These are phyloP conservation scores for Vitis labrusca DNA, from an alignment of 164 flowering plant species.

Conservation along the genomic window DNA sequence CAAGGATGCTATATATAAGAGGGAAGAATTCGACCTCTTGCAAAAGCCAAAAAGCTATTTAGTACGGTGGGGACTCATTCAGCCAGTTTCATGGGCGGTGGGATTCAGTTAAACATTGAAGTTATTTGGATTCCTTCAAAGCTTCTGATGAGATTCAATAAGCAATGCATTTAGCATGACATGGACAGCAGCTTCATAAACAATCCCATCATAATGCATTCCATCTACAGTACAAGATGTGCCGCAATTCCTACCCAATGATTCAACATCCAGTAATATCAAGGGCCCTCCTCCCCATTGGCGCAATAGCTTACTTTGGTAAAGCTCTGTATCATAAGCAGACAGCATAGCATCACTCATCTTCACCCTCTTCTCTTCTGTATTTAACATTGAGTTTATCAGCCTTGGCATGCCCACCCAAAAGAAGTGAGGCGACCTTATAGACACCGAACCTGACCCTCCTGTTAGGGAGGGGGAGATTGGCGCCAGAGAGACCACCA, in stretches of 20 bases:
- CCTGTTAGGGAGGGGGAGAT: conserved; percentile 30
- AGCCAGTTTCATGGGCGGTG: too few species aligned
- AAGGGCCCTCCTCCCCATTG: conserved; percentile 77
- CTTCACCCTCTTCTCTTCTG: conserved; percentile 70
- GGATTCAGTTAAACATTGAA: too few species aligned
- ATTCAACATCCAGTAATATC: conserved; percentile 57
- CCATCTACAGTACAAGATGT: conserved; percentile 78
- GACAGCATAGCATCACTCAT: conserved; percentile 46
- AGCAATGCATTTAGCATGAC: conserved; percentile 84
- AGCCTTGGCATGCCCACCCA: conserved; percentile 91
- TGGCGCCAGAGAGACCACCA: conserved; percentile 43
- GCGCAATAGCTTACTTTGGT: conserved; percentile 59
- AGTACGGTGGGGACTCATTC: too few species aligned
- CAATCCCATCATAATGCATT: conserved; percentile 78
- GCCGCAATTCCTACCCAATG: conserved; percentile 76
- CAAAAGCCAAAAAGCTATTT: background rate
- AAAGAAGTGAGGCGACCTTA: conserved; percentile 66
- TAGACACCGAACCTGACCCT: conserved; percentile 45
- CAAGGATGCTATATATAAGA: background rate
- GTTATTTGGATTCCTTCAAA: conserved; percentile 21
- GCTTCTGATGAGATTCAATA: conserved; percentile 80
- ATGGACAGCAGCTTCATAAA: conserved; percentile 83
- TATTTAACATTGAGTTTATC: conserved; percentile 72
- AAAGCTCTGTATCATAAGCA: conserved; percentile 48
- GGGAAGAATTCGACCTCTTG: conserved; percentile 7